Evolutionary conservation across 441 rosid genomes (phyloP), one percentile per base, ranked within the genome.

Genomic region (Croton laevigatus): DNA sequence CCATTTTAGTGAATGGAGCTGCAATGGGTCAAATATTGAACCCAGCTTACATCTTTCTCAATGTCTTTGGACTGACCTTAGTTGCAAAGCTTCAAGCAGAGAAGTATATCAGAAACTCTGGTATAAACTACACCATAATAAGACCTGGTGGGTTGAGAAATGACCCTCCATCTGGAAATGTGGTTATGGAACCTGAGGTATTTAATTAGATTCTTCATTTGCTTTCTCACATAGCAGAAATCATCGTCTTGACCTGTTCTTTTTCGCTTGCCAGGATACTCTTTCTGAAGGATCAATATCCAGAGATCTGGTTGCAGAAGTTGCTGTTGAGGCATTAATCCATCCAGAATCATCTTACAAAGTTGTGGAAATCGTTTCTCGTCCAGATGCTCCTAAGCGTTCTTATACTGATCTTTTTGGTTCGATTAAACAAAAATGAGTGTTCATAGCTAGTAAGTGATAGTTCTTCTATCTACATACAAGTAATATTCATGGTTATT

Each of bases 71-170:
- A 59, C 86, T 91, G 60, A 89, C 93, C 80, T 81, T 93, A 53
- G 59, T 91, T 16, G 97, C 98, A 0, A 93, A 93, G 88, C 97
- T 91, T 76, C 96, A 91, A 76, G 98, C 94, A 5, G 97, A 91
- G 89, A 82, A 84, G 60, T 81, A 85, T 69, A 84, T 94, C 69
- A 84, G 88, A 81, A 88, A 69, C 58, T 91, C 93, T 0, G 96
- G 94, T 34, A 87, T 93, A 62, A 82, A 88, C 82, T 91, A 93
- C 79, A 89, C 98, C 0, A 91, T 93, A 11, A 77, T 91, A 14
- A 85, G 97, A 74, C 96, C 98, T 0, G 97, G 97, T 57, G 97
- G 97, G 34, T 78, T 93, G 76, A 87, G 77, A 75, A 93, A 89
- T 59, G 94, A 93, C 38, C 93, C 94, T 3, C 96, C 96, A 4